Base-by-base conservation (phyloP, 208 protist genomes). In the Trypanosoma boissoni region DNA sequence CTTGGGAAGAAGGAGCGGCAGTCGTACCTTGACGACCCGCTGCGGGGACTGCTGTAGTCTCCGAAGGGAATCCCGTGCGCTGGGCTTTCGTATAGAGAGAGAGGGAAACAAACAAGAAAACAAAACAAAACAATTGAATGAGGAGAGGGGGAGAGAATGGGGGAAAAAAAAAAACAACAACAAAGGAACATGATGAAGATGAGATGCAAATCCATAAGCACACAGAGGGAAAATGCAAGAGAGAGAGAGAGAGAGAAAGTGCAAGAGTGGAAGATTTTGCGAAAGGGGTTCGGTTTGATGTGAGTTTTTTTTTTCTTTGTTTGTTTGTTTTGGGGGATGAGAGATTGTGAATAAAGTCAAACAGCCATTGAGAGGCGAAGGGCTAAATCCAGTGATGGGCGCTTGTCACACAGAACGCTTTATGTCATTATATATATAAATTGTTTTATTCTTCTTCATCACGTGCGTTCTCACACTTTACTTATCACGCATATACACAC, bases 21-120 rank as follows among this genome's bases (percentile, higher is more conserved):
- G 18, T 68, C 74, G 28, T 95, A 91, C 62, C 49, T 92, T 18
- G 86, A 88, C 50, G 63, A 90, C 64, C 88, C 88, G 0, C 70
- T 95, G 41, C 84, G 83, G 36, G 88, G 88, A 4, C 57, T 95
- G n/a, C 29, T 95, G 27, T 92, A 74, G 62, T 6, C 12, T 6
- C 8, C 8, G 34, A 12, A 39, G 6, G 34, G 34, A 39, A 39
- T 6, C 6, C 8, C 8, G 12, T 6, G 34, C 6, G 34, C 6
- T 16, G 34, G 34, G 34, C 34, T 39, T 39, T 39, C 34, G 12
- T 39, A 39, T 6, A 39, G 12, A 39, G 8, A 39, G 12, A 12
- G 12, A 39, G 34, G 34, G 34, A 39, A 12, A 39, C 34, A 39
- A 39, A 39, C 8, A 39, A 16, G 34, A 39, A 39, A 39, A 12